Evolutionary conservation across 441 rosid species (phyloP).

Genomic region (Kokia cookei): DNA sequence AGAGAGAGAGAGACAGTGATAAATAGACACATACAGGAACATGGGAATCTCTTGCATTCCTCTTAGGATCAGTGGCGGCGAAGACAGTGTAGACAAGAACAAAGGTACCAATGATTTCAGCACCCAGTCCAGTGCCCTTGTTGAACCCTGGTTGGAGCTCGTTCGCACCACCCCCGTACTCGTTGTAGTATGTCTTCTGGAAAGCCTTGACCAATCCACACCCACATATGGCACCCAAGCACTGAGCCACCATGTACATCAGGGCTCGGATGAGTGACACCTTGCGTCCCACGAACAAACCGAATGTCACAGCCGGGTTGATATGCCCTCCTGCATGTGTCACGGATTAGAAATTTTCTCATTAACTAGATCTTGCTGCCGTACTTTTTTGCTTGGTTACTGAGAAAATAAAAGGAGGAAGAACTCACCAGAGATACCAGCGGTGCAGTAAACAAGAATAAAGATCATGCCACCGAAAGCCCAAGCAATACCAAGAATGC

Average conservation of each 20-base stretch:
- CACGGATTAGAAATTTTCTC: neutral
- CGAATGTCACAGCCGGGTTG: constrained; percentile 32
- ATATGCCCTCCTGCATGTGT: constrained; percentile 27
- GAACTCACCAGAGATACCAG: constrained; percentile 51
- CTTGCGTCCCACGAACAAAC: constrained; percentile 41
- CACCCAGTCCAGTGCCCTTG: constrained; percentile 59
- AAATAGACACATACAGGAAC: constrained; percentile 37
- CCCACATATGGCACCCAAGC: constrained; percentile 53
- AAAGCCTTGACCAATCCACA: constrained; percentile 49
- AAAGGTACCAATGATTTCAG: constrained; percentile 63
- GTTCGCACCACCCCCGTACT: constrained; percentile 65
- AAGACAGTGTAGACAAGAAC: constrained; percentile 68
- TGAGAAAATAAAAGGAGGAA: neutral
- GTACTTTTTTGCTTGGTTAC: neutral
- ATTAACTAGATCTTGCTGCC: neutral
- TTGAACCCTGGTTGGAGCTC: constrained; percentile 41
- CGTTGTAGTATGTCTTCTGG: constrained; percentile 38
- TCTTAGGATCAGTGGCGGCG: constrained; percentile 72
- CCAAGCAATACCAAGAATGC: constrained; percentile 55
- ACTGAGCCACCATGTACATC: constrained; percentile 50
- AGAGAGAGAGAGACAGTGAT: neutral
- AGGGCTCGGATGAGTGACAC: constrained; percentile 40
- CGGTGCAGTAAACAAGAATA: constrained; percentile 56
- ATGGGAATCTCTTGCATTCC: constrained; percentile 64
- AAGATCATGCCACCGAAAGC: constrained; percentile 69